Evolutionary conservation across 2,329 filamentous ascomycete species (phyloP).

Genomic region (Trichocomaceae sp.): DNA sequence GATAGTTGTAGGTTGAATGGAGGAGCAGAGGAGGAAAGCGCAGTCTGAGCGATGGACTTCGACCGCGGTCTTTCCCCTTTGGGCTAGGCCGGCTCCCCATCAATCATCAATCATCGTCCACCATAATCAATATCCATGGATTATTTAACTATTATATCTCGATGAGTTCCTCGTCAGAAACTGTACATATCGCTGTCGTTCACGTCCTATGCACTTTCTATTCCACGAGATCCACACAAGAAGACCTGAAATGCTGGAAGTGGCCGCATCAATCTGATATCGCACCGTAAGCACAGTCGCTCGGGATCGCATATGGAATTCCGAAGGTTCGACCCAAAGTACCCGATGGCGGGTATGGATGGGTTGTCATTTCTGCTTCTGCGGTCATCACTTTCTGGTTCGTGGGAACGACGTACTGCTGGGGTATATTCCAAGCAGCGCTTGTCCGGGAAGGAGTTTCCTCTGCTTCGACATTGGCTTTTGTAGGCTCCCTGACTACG

Average conservation of each 20-base stretch:
- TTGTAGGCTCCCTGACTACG: constrained; percentile 50
- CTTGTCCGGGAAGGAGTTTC: constrained; percentile 46
- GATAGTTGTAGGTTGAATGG: neutral
- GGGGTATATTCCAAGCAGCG: constrained; percentile 56
- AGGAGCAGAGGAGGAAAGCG: neutral
- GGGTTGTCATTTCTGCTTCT: constrained; percentile 51
- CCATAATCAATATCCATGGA: no score
- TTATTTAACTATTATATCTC: neutral
- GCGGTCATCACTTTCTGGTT: constrained; percentile 51
- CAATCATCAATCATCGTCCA: neutral
- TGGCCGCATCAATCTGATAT: no score
- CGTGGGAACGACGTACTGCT: constrained; percentile 51
- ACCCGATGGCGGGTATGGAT: constrained; percentile 56
- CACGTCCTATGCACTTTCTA: no score
- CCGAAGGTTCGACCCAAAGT: constrained; percentile 33
- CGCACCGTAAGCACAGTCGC: no score
- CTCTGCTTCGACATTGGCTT: constrained; percentile 49
- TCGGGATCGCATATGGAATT: no score
- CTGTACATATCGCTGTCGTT: no score
- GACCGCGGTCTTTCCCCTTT: constrained; percentile 6
- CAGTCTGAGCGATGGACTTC: no score
- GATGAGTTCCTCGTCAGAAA: no score
- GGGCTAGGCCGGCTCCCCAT: neutral
- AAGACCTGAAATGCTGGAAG: no score
- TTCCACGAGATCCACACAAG: no score